These are phyloP conservation scores for Tausonia pullulans DNA, from an alignment of 1,284 basidiomycete species.

Conservation along the genomic window DNA sequence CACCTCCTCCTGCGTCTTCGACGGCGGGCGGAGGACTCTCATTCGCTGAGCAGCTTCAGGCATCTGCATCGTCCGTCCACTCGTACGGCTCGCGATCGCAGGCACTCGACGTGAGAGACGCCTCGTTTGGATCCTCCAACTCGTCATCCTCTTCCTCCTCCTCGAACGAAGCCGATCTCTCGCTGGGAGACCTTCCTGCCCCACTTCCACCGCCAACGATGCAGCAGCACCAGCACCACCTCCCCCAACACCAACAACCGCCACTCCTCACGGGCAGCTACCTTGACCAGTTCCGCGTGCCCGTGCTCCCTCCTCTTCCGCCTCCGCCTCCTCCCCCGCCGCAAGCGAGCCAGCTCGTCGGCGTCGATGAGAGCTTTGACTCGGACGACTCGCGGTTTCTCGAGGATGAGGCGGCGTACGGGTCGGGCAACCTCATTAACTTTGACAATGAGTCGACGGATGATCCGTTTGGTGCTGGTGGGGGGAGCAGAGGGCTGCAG, in stretches of 20 bases:
- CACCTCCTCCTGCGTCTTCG: neutral
- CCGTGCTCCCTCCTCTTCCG: neutral
- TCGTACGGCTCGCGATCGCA: slow-evolving; percentile 4
- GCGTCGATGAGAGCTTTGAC: neutral
- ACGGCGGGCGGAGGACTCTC: neutral
- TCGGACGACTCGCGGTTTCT: neutral
- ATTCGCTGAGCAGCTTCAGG: neutral
- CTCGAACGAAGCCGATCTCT: slow-evolving; percentile 6
- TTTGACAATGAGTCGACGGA: slow-evolving; percentile 2
- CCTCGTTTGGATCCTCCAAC: neutral
- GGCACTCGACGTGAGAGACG: neutral
- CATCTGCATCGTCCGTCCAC: neutral
- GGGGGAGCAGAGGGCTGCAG: neutral
- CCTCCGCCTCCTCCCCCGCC: neutral
- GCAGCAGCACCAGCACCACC: neutral
- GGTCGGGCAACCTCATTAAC: neutral
- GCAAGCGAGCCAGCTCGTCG: neutral
- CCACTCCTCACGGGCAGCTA: neutral
- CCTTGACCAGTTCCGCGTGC: neutral
- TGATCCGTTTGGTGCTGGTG: neutral
- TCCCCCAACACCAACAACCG: neutral
- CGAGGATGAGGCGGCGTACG: neutral
- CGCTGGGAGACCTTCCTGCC: neutral
- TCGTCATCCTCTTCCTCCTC: neutral
- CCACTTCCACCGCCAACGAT: neutral